Conservation (phyloP, 495 filamentous ascomycete species). For the Penicillium salamii region DNA sequence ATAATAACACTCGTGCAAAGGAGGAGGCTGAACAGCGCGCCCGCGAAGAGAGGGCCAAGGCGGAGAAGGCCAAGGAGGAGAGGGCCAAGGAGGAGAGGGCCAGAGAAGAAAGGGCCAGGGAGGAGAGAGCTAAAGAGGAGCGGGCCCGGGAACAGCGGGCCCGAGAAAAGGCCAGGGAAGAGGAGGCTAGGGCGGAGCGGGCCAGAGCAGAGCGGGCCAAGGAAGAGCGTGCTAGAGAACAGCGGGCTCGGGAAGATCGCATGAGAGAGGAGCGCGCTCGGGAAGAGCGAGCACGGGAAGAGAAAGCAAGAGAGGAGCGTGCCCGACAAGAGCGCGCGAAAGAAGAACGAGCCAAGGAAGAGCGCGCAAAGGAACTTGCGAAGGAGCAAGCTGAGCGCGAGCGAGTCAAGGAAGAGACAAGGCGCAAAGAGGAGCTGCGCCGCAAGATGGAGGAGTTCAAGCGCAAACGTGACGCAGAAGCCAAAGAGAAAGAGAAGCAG, state of each 20-base stretch:
- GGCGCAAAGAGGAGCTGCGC: conserved; percentile 45
- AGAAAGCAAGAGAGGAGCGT: conserved; percentile 7
- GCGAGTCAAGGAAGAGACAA: conserved; percentile 68
- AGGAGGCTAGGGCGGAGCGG: background rate
- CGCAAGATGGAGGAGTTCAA: conserved; percentile 66
- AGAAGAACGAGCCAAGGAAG: conserved; percentile 13
- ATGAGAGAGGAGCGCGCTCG: background rate
- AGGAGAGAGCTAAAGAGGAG: background rate
- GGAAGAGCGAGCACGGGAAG: conserved; percentile 10
- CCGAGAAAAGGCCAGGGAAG: background rate
- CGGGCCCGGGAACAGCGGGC: background rate
- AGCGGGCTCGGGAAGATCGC: background rate
- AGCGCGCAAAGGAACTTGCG: conserved; percentile 15
- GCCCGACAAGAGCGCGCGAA: conserved; percentile 6
- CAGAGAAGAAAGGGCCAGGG: background rate
- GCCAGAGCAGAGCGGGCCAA: background rate
- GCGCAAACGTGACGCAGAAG: conserved; percentile 38
- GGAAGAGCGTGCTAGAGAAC: background rate
- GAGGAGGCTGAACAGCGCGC: conserved; percentile 9
- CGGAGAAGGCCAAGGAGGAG: background rate
- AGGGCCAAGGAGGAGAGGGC: background rate
- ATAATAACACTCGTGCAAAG: conserved; percentile 12
- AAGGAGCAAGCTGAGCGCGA: conserved; percentile 59
- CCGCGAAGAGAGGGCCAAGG: conserved; percentile 1
- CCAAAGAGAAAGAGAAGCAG: conserved; percentile 43